These are phyloP conservation scores for Saccharomyces hybrid DNA, from an alignment of 1,139 yeast species.

Conservation along the genomic window DNA sequence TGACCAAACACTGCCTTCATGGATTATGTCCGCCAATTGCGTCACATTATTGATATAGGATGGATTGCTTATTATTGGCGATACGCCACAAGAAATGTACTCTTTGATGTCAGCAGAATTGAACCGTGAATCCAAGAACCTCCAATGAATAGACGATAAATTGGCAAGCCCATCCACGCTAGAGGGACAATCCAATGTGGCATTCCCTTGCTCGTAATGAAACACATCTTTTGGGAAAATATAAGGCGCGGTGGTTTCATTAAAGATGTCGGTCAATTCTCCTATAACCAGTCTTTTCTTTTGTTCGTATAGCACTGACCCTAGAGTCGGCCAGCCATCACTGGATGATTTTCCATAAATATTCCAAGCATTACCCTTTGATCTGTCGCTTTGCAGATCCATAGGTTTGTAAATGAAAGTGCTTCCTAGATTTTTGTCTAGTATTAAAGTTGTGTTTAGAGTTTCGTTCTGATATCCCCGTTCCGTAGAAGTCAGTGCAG, in stretches of 20 bases:
- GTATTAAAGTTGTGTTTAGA: no score
- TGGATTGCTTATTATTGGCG: slow-evolving; percentile 46
- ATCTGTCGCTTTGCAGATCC: no score
- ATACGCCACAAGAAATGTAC: slow-evolving; percentile 47
- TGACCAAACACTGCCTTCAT: slow-evolving; percentile 50
- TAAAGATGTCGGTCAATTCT: no score
- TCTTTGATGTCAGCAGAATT: slow-evolving; percentile 32
- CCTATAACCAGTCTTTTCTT: slow-evolving; percentile 37
- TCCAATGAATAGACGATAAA: slow-evolving; percentile 30
- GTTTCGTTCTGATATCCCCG: no score
- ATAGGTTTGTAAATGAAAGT: no score
- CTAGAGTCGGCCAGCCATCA: slow-evolving; percentile 39
- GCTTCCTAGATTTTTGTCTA: no score
- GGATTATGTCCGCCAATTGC: slow-evolving; percentile 30
- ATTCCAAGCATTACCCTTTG: slow-evolving; percentile 18
- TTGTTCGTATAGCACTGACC: slow-evolving; percentile 38
- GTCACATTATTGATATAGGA: slow-evolving; percentile 17
- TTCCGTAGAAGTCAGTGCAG: no score
- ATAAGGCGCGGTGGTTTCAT: no score
- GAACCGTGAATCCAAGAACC: slow-evolving; percentile 34
- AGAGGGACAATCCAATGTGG: slow-evolving; percentile 21
- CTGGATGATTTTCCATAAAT: slow-evolving; percentile 12
- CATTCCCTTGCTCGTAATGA: slow-evolving; percentile 16
- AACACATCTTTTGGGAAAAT: no score
- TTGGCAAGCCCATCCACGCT: no score